A percentile compares a stretch with the other conserved stretches of the same genome.
These are phyloP conservation scores for Deinandra increscens DNA, from an alignment of 129 eudicot species.

Conservation along the genomic window DNA sequence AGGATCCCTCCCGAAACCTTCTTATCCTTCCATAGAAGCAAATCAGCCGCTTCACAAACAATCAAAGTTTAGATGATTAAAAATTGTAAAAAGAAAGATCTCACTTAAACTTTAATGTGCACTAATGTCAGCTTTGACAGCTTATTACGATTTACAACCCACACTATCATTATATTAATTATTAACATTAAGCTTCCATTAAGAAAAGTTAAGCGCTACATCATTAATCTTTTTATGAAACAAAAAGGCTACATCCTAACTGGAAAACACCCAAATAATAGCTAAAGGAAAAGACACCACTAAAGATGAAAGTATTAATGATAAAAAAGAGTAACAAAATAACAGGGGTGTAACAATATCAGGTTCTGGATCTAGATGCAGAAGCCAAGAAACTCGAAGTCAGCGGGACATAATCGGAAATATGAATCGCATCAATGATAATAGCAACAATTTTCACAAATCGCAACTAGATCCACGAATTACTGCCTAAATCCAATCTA, in stretches of 20 bases:
- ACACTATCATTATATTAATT: constrained; percentile 1
- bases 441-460: neutral
- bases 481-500: neutral
- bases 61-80: constrained; percentile 8
- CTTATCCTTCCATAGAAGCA: constrained; percentile 89
- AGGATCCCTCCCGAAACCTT: constrained; percentile 69
- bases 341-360: neutral
- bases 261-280: constrained; percentile 21
- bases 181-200: constrained; percentile 14
- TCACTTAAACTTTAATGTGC: neutral
- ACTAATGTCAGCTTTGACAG: constrained; percentile 3
- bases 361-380: constrained; percentile 13
- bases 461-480: neutral
- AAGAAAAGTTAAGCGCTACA: constrained; percentile 7
- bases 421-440: neutral
- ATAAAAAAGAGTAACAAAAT: neutral
- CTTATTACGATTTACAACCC: neutral
- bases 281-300: constrained; percentile 15
- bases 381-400: neutral
- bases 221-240: constrained; percentile 21
- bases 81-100: neutral
- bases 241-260: constrained; percentile 27
- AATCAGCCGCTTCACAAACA: constrained; percentile 71
- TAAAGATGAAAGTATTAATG: neutral
- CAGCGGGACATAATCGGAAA: neutral